Evolutionary conservation across 176 grass and related monocot genomes (phyloP).

Genomic region (Triticum aestivum): IWGSC_CS_RefSeq_v2.1 NC_057794.1:564237397-564237896

Average conservation of each 20-base stretch:
- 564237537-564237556: no score
- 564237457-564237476: no score
- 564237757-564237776: slow-evolving; percentile 14
- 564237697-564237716: slow-evolving; percentile 13
- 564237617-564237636: slow-evolving; percentile 30
- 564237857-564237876: slow-evolving; percentile 73
- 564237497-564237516: no score
- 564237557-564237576: no score
- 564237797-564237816: slow-evolving; percentile 22
- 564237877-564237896: slow-evolving; percentile 86
- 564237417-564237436: no score
- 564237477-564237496: no score
- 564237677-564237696: background rate
- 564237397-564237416: no score
- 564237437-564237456: no score
- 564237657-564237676: background rate
- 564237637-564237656: slow-evolving; percentile 14
- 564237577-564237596: background rate
- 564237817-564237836: slow-evolving; percentile 50
- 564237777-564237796: slow-evolving; percentile 16
- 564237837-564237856: slow-evolving; percentile 68
- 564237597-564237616: slow-evolving; percentile 24
- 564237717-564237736: slow-evolving; percentile 34
- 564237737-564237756: slow-evolving; percentile 18
- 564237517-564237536: no score